Evolutionary conservation across 2,329 filamentous ascomycete genomes (phyloP).

Genomic region (Penicillium thymicola): DNA sequence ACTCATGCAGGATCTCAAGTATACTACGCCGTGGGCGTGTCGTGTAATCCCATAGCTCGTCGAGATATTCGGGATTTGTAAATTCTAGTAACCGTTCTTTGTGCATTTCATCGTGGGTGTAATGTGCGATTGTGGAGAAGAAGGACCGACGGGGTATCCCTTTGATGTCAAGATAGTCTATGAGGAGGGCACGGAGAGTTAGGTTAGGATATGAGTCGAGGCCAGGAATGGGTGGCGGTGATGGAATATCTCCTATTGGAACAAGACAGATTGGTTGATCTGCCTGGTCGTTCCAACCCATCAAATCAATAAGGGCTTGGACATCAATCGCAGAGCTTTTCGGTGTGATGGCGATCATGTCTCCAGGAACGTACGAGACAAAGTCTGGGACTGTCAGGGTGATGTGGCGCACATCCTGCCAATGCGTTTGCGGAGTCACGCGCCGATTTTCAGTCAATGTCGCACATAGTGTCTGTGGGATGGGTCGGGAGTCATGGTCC

Average conservation of each 20-base stretch:
- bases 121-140: conserved; percentile 73
- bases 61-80: conserved; percentile 70
- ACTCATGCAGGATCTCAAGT: conserved; percentile 87
- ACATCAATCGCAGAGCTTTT: conserved; percentile 84
- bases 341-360: conserved; percentile 77
- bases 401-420: conserved; percentile 91
- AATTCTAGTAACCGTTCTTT: conserved; percentile 82
- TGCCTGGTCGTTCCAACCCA: conserved; percentile 73
- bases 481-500: conserved; percentile 52
- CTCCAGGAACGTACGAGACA: conserved; percentile 64
- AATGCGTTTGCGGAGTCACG: conserved; percentile 73
- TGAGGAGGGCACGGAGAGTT: conserved; percentile 73
- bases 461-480: conserved; percentile 57
- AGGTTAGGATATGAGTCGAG: conserved; percentile 36
- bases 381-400: conserved; percentile 51
- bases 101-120: conserved; percentile 69
- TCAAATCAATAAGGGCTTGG: conserved; percentile 70
- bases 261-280: conserved; percentile 63
- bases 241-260: conserved; percentile 21
- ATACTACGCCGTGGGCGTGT: conserved; percentile 86
- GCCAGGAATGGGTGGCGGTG: conserved; percentile 35
- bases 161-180: conserved; percentile 82
- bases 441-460: conserved; percentile 64
- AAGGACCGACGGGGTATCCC: conserved; percentile 86
- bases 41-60: conserved; percentile 95